Conservation (phyloP, 2,329 filamentous ascomycete genomes). For the Pestalotiopsis sp. region DNA sequence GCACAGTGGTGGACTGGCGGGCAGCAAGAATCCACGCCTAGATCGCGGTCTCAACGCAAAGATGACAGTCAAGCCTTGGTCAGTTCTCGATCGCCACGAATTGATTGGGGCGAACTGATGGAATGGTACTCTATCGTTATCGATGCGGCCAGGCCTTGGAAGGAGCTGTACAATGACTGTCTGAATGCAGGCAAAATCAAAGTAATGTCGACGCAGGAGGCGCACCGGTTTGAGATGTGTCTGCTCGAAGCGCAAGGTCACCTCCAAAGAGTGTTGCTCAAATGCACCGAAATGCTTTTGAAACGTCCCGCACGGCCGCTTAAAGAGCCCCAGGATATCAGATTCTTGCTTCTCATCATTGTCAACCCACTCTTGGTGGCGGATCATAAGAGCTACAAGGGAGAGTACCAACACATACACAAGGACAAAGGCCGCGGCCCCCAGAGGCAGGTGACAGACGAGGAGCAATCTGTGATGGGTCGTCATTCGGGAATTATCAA, state of each 20-base stretch:
- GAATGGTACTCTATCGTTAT: constrained; percentile 77
- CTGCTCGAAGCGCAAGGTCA: constrained; percentile 66
- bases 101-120: constrained; percentile 73
- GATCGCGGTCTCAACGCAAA: constrained; percentile 35
- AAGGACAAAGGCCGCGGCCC: constrained; percentile 14
- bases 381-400: constrained; percentile 41
- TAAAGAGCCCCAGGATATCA: constrained; percentile 68
- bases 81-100: constrained; percentile 64
- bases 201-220: constrained; percentile 35
- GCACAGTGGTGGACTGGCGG: constrained; percentile 80
- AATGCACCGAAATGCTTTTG: constrained; percentile 76
- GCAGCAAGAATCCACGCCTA: constrained; percentile 41
- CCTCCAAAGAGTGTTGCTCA: constrained; percentile 71
- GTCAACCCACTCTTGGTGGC: constrained; percentile 76
- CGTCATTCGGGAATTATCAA: constrained; percentile 86
- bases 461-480: constrained; percentile 49
- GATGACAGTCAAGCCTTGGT: constrained; percentile 45
- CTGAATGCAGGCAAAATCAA: constrained; percentile 36
- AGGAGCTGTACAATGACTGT: constrained; percentile 59
- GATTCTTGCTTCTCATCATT: constrained; percentile 78
- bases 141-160: constrained; percentile 71
- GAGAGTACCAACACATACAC: constrained; percentile 39
- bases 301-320: constrained; percentile 77
- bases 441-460: constrained; percentile 14
- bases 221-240: constrained; percentile 49